Evolutionary conservation across 352 stramenopile genomes (phyloP), one percentile per base, ranked within the genome.

Genomic region (Phytophthora multivora): DNA sequence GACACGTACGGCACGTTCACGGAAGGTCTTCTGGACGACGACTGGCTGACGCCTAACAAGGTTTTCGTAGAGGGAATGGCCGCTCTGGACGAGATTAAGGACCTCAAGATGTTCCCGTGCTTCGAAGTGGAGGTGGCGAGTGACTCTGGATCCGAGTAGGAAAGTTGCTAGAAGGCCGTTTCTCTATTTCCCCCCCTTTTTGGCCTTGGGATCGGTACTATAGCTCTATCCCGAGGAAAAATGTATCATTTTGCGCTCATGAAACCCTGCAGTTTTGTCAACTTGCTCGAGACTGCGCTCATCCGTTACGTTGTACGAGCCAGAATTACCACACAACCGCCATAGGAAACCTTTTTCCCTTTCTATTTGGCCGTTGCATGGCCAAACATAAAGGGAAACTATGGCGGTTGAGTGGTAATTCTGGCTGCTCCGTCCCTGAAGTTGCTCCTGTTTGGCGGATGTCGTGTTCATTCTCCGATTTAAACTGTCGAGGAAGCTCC

Each of bases 31-130:
- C 61, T 92, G 26, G 54, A 73, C 6, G 79, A 92, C 42, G 80
- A 92, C 60, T 92, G 80, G 80, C 59, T 90, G 8, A 88, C 80
- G 10, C 75, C 78, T 10, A 88, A 92, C 66, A 76, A 73, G 33
- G 74, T 66, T 0, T 92, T 89, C 42, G 36, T 92, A 0, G 40
- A 87, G 8, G 82, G 73, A 21, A 81, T 93, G 47, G 71, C 71
- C 19, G 45, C 65, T 26, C 53, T 93, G 28, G 77, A 93, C 51
- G 21, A 49, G 3, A 63, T 89, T 15, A 74, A 86, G 23, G 64
- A 89, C 41, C 70, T 91, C 15, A 68, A 71, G n/a, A 71, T 78
- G 70, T 90, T 90, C 55, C 85, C 85, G 13, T 94, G 85, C 70
- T 92, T 74, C 23, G 57, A 68, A 47, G 47, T 62, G 19, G 33